A percentile compares a stretch with the other conserved stretches of the same genome.
Evolutionary conservation across 176 grass and related monocot species (phyloP).

Genomic region (Eragrostis nindensis): DNA sequence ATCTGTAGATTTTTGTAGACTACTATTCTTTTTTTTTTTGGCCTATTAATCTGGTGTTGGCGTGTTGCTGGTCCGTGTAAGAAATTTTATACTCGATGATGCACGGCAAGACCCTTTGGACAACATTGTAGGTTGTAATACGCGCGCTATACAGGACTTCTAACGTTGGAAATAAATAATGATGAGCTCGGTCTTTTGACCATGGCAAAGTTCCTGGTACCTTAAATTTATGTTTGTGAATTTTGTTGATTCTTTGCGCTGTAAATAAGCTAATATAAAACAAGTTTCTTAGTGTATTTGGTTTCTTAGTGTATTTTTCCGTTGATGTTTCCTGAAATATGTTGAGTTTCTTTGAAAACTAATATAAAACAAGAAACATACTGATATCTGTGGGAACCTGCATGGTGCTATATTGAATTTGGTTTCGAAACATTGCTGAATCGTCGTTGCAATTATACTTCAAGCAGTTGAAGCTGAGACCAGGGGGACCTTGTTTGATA

Average conservation of each 20-base stretch:
- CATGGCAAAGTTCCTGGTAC: background rate
- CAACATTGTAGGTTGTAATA: background rate
- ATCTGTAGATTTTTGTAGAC: conserved; percentile 38
- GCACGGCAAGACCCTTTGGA: background rate
- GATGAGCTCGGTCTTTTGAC: background rate
- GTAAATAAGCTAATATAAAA: background rate
- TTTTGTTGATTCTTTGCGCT: background rate
- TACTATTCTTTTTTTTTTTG: background rate
- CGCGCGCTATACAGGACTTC: background rate
- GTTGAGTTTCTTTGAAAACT: too few relatives aligned
- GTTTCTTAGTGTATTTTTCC: too few relatives aligned
- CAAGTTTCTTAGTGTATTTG: too few relatives aligned
- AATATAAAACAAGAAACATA: too few relatives aligned
- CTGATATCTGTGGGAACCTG: too few relatives aligned
- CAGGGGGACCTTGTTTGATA: too few relatives aligned
- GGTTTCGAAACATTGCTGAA: too few relatives aligned
- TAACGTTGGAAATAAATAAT: conserved; percentile 26
- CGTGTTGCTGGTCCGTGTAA: conserved; percentile 19
- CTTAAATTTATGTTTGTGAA: background rate
- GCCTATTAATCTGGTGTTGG: too few relatives aligned
- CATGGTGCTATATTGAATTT: too few relatives aligned
- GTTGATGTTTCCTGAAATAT: too few relatives aligned
- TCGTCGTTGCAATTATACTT: too few relatives aligned
- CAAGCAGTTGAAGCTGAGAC: too few relatives aligned
- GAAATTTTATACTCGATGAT: background rate